Evolutionary conservation across 208 protist species (phyloP), one percentile per base, ranked within the genome.

Genomic region (Leishmania guyanensis): DNA sequence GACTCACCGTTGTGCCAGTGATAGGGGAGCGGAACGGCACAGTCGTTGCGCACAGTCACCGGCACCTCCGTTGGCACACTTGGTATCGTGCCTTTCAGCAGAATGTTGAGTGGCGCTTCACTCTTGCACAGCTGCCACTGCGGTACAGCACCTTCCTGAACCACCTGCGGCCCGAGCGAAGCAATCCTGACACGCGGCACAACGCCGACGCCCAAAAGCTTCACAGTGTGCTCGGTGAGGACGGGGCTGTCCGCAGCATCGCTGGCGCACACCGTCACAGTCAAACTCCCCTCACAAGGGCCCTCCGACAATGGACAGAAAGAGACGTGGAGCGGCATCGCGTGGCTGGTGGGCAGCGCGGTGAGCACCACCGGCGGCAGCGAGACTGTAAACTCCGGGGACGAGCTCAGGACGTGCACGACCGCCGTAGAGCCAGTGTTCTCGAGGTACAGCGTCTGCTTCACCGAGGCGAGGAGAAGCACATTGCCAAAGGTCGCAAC

Each of bases 401-500:
- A 93, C 53, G 83, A 89, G 78, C 89, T 93, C 51, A 88, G 81
- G 20, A 97, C 39, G 66, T 79, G 88, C 26, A 97, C 84, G 1
- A 93, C 70, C 0, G 91, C 89, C 68, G 72, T 77, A n/a, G 94
- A 97, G 50, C 94, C 94, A 26, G 82, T 87, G 87, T 97, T 97
- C 79, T 93, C 89, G 22, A 97, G 85, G 33, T 88, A 80, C 71
- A 92, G 94, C n/a, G 60, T 80, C 66, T 88, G 71, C 53, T 69
- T 86, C 17, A 74, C 69, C 10, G 71, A 79, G 56, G 84, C 80
- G 65, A 96, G 84, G 33, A 95, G 85, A 80, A 96, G 82, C 16
- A 68, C 77, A 10, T 86, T 33, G 64, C 78, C 78, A 43, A 86
- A 86, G 26, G 51, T 66, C 17, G 82, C 76, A 3, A 64, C 82